phyloP scores from a whole-genome alignment of 768 basidiomycete species.

The Tylopilus felleus region DNA sequence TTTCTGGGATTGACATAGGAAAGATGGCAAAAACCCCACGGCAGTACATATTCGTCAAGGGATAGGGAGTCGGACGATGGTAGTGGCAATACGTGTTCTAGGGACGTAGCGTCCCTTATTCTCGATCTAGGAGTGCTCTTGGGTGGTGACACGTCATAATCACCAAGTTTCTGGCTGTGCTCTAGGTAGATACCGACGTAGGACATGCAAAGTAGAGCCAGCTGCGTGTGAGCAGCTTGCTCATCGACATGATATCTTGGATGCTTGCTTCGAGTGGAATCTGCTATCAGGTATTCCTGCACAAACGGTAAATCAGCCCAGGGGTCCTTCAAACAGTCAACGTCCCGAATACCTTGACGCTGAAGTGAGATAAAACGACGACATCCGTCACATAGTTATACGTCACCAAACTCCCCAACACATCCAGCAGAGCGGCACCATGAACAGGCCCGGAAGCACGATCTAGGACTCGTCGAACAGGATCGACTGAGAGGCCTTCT shows the following conservation, averaged over 20 bases:
- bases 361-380: neutral
- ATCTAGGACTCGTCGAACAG: neutral
- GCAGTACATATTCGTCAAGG: no score
- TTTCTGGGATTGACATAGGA: neutral
- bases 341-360: neutral
- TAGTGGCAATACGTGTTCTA: no score
- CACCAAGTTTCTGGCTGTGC: no score
- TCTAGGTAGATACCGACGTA: neutral
- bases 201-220: neutral
- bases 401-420: neutral
- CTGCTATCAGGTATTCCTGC: no score
- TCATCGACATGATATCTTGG: neutral
- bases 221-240: neutral
- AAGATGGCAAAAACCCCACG: neutral
- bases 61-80: no score
- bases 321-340: no score
- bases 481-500: conserved; percentile 1
- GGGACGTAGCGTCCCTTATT: no score
- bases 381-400: neutral
- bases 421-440: neutral
- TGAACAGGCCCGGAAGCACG: neutral
- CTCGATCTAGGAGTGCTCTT: no score
- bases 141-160: no score
- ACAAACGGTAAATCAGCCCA: no score
- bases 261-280: neutral